Conservation (phyloP, 148 eudicot genomes). For the Beta vulgaris region DNA sequence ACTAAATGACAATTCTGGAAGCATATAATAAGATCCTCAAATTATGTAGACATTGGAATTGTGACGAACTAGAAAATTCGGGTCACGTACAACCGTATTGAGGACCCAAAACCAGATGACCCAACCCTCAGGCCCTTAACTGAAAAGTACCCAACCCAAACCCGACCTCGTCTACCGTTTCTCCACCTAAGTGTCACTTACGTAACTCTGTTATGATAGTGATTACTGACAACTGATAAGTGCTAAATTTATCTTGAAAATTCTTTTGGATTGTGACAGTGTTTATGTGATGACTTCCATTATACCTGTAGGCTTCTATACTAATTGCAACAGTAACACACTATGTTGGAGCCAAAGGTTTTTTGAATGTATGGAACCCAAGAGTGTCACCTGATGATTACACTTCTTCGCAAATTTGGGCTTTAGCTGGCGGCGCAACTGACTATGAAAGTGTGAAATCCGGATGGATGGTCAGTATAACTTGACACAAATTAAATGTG, state of each 20-base stretch:
- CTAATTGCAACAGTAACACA: slow-evolving; percentile 36
- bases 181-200: too few relatives aligned
- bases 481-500: not conserved
- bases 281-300: not conserved
- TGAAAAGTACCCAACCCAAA: too few relatives aligned
- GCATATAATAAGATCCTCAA: too few relatives aligned
- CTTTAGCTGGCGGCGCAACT: slow-evolving; percentile 35
- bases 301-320: slow-evolving; percentile 36
- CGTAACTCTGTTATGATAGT: too few relatives aligned
- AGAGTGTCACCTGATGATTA: slow-evolving; percentile 50
- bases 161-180: too few relatives aligned
- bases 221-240: too few relatives aligned
- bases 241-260: not conserved
- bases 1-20: too few relatives aligned
- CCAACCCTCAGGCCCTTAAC: too few relatives aligned
- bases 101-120: too few relatives aligned
- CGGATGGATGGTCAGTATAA: slow-evolving; percentile 66
- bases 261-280: not conserved
- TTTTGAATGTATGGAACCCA: slow-evolving; percentile 52
- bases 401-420: slow-evolving; percentile 50
- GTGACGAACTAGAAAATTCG: too few relatives aligned
- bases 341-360: slow-evolving; percentile 45
- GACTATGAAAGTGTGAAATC: slow-evolving; percentile 43
- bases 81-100: too few relatives aligned
- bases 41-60: too few relatives aligned